These are phyloP conservation scores for Aspergillus wentii DNA, from an alignment of 495 filamentous ascomycete species.

Conservation along the genomic window DNA sequence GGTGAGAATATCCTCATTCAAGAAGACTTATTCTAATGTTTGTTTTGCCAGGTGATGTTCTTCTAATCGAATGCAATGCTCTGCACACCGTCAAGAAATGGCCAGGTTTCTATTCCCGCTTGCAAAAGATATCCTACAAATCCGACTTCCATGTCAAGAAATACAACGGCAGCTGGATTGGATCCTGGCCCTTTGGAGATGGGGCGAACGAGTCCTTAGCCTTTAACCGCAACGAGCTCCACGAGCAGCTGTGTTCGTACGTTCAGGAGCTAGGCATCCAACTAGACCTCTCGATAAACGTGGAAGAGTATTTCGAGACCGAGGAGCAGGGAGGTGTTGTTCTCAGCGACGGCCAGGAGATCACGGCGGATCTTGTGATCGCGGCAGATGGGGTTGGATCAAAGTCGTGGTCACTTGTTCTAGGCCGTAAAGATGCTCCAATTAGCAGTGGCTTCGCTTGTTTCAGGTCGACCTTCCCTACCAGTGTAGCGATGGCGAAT, in stretches of 20 bases:
- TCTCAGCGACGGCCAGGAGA: constrained; percentile 34
- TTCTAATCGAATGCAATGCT: neutral
- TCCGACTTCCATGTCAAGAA: neutral
- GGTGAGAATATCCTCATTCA: neutral
- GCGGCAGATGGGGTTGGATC: constrained; percentile 48
- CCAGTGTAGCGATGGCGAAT: constrained; percentile 3
- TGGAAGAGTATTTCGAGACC: constrained; percentile 10
- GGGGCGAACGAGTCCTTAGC: neutral
- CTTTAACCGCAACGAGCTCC: neutral
- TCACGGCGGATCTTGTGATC: constrained; percentile 47
- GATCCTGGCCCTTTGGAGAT: neutral
- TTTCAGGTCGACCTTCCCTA: constrained; percentile 6
- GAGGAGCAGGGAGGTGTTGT: constrained; percentile 16
- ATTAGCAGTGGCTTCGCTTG: neutral
- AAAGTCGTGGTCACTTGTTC: constrained; percentile 39
- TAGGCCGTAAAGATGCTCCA: neutral
- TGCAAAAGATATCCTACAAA: neutral
- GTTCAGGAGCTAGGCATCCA: neutral
- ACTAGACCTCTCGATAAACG: neutral
- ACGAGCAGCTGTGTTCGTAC: neutral
- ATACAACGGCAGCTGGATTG: neutral
- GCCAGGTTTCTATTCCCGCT: neutral
- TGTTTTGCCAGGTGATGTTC: neutral
- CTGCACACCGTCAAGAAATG: neutral
- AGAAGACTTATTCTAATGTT: neutral